Evolutionary conservation across 2,329 filamentous ascomycete genomes (phyloP).

Genomic region (Domatiomyces globalis): DNA sequence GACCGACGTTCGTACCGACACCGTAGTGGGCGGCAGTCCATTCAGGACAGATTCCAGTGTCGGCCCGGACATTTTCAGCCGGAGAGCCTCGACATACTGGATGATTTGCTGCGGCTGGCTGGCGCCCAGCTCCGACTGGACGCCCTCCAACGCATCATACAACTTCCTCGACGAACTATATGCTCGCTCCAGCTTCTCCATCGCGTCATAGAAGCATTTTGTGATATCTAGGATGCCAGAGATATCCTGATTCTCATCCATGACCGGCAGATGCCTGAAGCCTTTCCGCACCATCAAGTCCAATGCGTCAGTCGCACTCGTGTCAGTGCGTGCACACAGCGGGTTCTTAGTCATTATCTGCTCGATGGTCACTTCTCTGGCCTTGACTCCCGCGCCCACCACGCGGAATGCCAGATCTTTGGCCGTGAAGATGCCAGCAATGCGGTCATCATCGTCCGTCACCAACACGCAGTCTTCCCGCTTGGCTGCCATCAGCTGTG

Average conservation of each 20-base stretch:
- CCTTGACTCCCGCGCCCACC: constrained; percentile 78
- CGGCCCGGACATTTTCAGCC: constrained; percentile 93
- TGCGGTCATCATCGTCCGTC: constrained; percentile 93
- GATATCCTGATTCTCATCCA: constrained; percentile 99
- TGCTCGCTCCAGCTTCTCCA: constrained; percentile 97
- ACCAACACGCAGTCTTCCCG: constrained; percentile 95
- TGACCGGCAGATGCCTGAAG: constrained; percentile 92
- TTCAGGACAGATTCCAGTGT: constrained; percentile 90
- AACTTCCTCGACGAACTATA: constrained; percentile 97
- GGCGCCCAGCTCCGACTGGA: constrained; percentile 89
- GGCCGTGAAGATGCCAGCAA: constrained; percentile 96
- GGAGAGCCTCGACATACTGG: constrained; percentile 91
- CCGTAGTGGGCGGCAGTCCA: constrained; percentile 80
- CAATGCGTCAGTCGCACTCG: constrained; percentile 90
- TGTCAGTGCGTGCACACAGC: constrained; percentile 90
- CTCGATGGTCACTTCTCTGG: constrained; percentile 78
- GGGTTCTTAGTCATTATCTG: constrained; percentile 99
- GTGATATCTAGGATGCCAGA: constrained; percentile 96
- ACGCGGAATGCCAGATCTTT: constrained; percentile 97
- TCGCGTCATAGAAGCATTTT: constrained; percentile 99
- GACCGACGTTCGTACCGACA: constrained; percentile 89
- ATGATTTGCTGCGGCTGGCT: constrained; percentile 98
- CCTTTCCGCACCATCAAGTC: constrained; percentile 98
- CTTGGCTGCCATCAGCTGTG: constrained; percentile 97
- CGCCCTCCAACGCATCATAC: constrained; percentile 92